These are phyloP conservation scores for Pisolithus albus DNA, from an alignment of 768 basidiomycete genomes.

Conservation along the genomic window DNA sequence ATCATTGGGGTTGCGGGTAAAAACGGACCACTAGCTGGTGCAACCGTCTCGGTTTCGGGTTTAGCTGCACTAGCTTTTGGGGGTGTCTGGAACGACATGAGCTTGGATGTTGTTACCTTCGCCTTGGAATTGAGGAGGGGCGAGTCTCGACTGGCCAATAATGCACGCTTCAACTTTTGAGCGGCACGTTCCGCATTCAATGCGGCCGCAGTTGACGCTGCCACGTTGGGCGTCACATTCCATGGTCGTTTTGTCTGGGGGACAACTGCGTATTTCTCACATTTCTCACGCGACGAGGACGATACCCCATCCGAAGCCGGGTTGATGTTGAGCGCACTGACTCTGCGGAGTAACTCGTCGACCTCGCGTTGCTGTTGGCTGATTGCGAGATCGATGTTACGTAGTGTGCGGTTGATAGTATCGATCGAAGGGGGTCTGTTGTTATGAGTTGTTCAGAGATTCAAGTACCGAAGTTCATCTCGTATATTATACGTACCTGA, in stretches of 20 bases:
- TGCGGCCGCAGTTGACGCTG: slow-evolving; percentile 71
- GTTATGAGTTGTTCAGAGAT: slow-evolving; percentile 1
- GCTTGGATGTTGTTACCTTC: slow-evolving; percentile 6
- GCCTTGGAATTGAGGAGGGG: slow-evolving; percentile 63
- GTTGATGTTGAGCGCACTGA: slow-evolving; percentile 43
- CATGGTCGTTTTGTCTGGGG: slow-evolving; percentile 32
- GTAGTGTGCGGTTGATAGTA: slow-evolving; percentile 72
- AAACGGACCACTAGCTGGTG: neutral
- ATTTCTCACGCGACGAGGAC: slow-evolving; percentile 31
- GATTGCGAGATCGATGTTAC: slow-evolving; percentile 74
- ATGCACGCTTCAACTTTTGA: slow-evolving; percentile 58
- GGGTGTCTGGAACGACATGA: slow-evolving; percentile 23
- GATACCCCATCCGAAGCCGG: slow-evolving; percentile 6
- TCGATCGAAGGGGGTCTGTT: slow-evolving; percentile 77
- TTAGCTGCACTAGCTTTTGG: slow-evolving; percentile 18
- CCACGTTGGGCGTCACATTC: slow-evolving; percentile 57
- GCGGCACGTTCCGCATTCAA: slow-evolving; percentile 75
- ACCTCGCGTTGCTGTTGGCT: slow-evolving; percentile 55
- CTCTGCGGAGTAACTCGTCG: slow-evolving; percentile 42
- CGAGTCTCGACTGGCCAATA: slow-evolving; percentile 52
- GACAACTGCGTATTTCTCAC: slow-evolving; percentile 40
- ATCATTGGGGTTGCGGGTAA: slow-evolving; percentile 16
- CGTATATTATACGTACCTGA: slow-evolving; percentile 44
- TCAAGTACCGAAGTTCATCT: neutral
- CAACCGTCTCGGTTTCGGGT: slow-evolving; percentile 1